A percentile compares a stretch with the other conserved stretches of the same genome.
Evolutionary conservation across 1,284 basidiomycete species (phyloP).

Genomic region (Pseudozyma sp.): DNA sequence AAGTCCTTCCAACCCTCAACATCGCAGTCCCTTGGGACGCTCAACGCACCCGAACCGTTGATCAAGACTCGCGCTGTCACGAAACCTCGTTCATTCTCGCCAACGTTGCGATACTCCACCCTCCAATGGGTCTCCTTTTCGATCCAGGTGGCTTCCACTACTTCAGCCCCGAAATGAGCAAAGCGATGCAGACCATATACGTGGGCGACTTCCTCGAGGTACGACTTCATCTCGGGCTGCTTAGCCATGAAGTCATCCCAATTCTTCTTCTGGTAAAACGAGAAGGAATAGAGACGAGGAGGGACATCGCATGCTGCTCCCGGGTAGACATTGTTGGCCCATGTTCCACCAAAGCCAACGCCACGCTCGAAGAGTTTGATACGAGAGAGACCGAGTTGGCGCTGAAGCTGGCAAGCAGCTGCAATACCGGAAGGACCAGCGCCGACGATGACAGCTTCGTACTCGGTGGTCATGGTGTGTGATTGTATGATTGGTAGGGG

Average conservation of each 20-base stretch:
- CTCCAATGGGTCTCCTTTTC: constrained; percentile 44
- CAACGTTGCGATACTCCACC: constrained; percentile 27
- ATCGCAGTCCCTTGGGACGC: constrained; percentile 45
- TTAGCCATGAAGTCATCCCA: constrained; percentile 33
- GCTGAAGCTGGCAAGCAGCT: constrained; percentile 31
- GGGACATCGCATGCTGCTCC: constrained; percentile 55
- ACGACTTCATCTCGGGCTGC: constrained; percentile 46
- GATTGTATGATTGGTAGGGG: background rate
- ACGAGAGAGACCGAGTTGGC: constrained; percentile 30
- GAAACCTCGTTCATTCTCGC: constrained; percentile 10
- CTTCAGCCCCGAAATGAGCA: constrained; percentile 37
- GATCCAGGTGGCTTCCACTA: constrained; percentile 40
- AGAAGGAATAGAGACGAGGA: constrained; percentile 54
- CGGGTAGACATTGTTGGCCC: constrained; percentile 53
- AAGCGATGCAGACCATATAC: constrained; percentile 27
- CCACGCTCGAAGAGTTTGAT: constrained; percentile 41
- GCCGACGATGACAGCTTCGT: constrained; percentile 50
- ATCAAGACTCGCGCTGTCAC: constrained; percentile 33
- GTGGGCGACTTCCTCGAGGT: constrained; percentile 38
- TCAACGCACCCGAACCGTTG: constrained; percentile 42
- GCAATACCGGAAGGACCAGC: constrained; percentile 45
- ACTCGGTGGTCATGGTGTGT: constrained; percentile 24
- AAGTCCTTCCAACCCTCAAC: constrained; percentile 46
- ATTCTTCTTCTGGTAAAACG: constrained; percentile 34
- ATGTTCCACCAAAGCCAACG: constrained; percentile 45